These are phyloP conservation scores for Hypoxylon subgilvum DNA, from an alignment of 495 filamentous ascomycete genomes.

Conservation along the genomic window DNA sequence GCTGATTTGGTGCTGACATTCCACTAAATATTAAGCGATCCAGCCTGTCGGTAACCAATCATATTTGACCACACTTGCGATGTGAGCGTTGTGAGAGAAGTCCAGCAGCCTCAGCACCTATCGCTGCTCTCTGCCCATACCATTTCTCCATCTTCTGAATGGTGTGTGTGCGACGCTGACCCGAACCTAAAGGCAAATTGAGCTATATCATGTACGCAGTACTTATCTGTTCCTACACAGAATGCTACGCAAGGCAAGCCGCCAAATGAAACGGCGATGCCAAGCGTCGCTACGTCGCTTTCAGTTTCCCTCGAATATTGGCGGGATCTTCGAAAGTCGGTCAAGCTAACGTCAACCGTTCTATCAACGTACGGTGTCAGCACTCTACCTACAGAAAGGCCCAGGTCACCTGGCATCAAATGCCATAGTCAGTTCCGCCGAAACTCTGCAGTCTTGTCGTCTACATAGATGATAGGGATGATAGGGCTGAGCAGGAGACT, in stretches of 20 bases:
- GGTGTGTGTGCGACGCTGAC: constrained; percentile 27
- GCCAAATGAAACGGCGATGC: constrained; percentile 5
- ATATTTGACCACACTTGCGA: constrained; percentile 20
- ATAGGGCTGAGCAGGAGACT: constrained; percentile 26
- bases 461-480: neutral
- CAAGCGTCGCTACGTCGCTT: constrained; percentile 29
- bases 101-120: constrained; percentile 32
- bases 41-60: constrained; percentile 37
- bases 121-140: constrained; percentile 21
- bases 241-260: neutral
- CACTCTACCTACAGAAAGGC: constrained; percentile 29
- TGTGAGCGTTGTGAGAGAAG: neutral
- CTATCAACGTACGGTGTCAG: constrained; percentile 18
- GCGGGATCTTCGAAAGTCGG: neutral
- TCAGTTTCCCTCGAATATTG: constrained; percentile 7
- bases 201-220: neutral
- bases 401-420: neutral
- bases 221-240: neutral
- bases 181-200: constrained; percentile 8
- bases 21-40: constrained; percentile 23
- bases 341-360: constrained; percentile 22
- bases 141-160: constrained; percentile 2
- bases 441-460: neutral
- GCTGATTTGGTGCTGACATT: constrained; percentile 9
- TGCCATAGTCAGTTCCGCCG: constrained; percentile 2